A percentile compares a stretch with the other conserved stretches of the same genome.
Evolutionary conservation across 2,329 filamentous ascomycete species (phyloP).

Genomic region (Blastomyces emzantsi): DNA sequence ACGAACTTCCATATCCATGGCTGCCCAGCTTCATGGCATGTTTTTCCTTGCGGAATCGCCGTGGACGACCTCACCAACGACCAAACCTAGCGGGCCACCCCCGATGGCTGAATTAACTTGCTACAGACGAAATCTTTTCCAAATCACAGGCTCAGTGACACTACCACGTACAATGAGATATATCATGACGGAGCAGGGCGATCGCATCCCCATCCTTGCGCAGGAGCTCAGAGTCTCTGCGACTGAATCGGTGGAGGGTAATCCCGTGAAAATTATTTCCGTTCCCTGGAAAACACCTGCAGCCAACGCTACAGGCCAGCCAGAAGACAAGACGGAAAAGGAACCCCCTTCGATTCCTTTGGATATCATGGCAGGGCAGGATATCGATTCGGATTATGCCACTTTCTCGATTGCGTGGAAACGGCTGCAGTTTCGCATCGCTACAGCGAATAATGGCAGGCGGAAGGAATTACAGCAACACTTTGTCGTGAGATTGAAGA

Average conservation of each 20-base stretch:
- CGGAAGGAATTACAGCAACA: constrained; percentile 94
- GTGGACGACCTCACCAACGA: constrained; percentile 48
- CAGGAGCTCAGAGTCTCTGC: constrained; percentile 86
- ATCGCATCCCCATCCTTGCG: constrained; percentile 69
- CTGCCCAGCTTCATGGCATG: constrained; percentile 58
- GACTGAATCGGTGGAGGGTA: constrained; percentile 89
- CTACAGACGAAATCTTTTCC: constrained; percentile 91
- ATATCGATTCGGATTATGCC: constrained; percentile 72
- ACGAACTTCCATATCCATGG: constrained; percentile 47
- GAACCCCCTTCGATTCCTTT: constrained; percentile 78
- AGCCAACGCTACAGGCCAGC: constrained; percentile 57
- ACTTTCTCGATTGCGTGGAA: constrained; percentile 94
- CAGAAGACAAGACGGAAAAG: constrained; percentile 62
- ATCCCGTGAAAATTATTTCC: constrained; percentile 85
- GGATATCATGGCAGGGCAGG: constrained; percentile 54
- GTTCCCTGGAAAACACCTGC: constrained; percentile 97
- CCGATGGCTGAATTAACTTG: constrained; percentile 72
- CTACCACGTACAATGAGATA: constrained; percentile 69
- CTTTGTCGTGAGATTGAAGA: constrained; percentile 81
- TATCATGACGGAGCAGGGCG: constrained; percentile 72
- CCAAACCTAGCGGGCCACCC: constrained; percentile 43
- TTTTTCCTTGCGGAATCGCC: constrained; percentile 60
- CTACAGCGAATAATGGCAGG: constrained; percentile 91
- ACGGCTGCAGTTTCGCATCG: constrained; percentile 84
- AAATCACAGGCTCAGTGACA: constrained; percentile 84